Conservation (phyloP, 352 stramenopile species). For the Detonula confervacea region DNA sequence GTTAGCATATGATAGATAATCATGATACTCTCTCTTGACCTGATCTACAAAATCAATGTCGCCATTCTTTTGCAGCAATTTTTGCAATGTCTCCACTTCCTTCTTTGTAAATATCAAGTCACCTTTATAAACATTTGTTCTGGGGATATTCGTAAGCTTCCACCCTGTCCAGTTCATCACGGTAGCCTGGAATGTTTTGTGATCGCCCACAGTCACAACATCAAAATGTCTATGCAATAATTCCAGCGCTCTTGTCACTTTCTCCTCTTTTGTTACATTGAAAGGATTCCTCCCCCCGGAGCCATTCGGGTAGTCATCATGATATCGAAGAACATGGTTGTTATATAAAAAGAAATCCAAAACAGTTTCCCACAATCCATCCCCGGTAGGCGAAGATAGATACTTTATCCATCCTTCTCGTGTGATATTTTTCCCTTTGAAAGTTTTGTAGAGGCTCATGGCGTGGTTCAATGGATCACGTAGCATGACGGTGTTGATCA, state of each 20-base stretch:
- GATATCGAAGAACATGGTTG: slow-evolving; percentile 29
- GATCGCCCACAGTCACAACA: slow-evolving; percentile 49
- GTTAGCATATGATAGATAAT: slow-evolving; percentile 41
- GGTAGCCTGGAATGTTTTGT: slow-evolving; percentile 26
- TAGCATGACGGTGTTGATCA: slow-evolving; percentile 61
- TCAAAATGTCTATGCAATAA: slow-evolving; percentile 60
- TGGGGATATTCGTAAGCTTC: slow-evolving; percentile 6
- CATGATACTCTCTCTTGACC: slow-evolving; percentile 40
- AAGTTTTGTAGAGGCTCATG: slow-evolving; percentile 57
- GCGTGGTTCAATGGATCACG: slow-evolving; percentile 58
- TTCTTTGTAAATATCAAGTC: slow-evolving; percentile 41
- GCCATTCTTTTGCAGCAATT: slow-evolving; percentile 36
- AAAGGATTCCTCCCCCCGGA: slow-evolving; percentile 49
- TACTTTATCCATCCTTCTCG: slow-evolving; percentile 48
- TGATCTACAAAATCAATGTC: slow-evolving; percentile 46
- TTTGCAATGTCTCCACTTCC: slow-evolving; percentile 40
- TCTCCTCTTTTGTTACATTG: slow-evolving; percentile 59
- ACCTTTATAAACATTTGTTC: slow-evolving; percentile 25
- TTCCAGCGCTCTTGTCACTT: slow-evolving; percentile 44
- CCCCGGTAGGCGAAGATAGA: slow-evolving; percentile 26
- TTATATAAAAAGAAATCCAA: slow-evolving; percentile 66
- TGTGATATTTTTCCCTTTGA: slow-evolving; percentile 32
- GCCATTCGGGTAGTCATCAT: slow-evolving; percentile 35
- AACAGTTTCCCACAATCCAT: slow-evolving; percentile 42
- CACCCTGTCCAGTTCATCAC: slow-evolving; percentile 50